Evolutionary conservation across 1,284 basidiomycete species (phyloP), one percentile per base, ranked within the genome.

Genomic region (Boletus calvinii): DNA sequence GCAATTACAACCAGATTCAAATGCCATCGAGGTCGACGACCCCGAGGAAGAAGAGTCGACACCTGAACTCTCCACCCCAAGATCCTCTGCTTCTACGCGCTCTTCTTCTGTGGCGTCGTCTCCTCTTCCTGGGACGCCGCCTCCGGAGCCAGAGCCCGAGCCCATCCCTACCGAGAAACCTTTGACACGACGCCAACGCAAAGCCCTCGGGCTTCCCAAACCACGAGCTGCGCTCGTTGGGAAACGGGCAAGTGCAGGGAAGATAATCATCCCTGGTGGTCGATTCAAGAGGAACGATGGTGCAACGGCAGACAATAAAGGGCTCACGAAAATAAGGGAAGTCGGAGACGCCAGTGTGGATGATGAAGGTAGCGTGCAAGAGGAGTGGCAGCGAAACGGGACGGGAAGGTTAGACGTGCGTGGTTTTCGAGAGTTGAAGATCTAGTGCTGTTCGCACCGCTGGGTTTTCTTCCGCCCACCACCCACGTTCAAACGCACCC

Each of bases 381-480:
- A 73, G 41, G 86, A 90, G 69, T 91, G 88, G 88, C 72, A 71
- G 60, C 76, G 73, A 62, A 91, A 87, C 69, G 88, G 89, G 52
- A 79, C 78, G 35, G 88, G 88, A 50, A 73, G 88, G 60, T 68
- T 91, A 54, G 88, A 91, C 66, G 87, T 90, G 53, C 75, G 88
- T 52, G 88, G 88, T 47, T 91, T 91, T 69, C 76, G 86, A 59
- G 89, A 91, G 72, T 67, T 91, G 66, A 88, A 82, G 79, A 91
- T 91, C 60, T 90, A 71, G 59, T 46, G 48, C 41, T 35, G 30
- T 46, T 46, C 24, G 30, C 48, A 18, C 36, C 20, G 13, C 46
- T 6, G 15, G 43, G 41, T 34, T 52, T 52, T 46, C 44, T 39
- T 13, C 41, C 20, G 18, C 24, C 24, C n/a, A 37, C 22, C 18